Evolutionary conservation across 495 filamentous ascomycete species (phyloP), one percentile per base, ranked within the genome.

Genomic region (Aspergillus sparsus): DNA sequence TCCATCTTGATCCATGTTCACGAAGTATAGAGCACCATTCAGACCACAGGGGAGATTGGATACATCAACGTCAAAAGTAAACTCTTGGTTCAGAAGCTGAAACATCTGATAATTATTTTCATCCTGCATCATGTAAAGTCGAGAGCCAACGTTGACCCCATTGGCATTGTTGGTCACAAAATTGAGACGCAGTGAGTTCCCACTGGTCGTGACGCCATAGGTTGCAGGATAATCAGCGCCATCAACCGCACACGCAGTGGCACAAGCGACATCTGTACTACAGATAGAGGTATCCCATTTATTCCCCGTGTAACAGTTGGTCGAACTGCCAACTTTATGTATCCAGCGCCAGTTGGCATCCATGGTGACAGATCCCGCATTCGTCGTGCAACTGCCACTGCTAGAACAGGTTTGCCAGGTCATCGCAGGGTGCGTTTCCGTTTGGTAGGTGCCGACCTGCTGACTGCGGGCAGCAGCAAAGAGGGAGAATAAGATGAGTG

Each of bases 11-110:
- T 76, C 64, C 85, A 90, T 89, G 68, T 87, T 83, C 31, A 82
- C 80, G 35, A 89, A 76, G 69, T 88, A 89, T 11, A 90, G 74
- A 3, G 87, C 86, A 49, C 83, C 85, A 71, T 89, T 90, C 75
- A 87, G 79, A 4, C 87, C 87, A 65, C 87, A 90, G 3, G 77
- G 79, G 1, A 89, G 74, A 7, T 78, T 74, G 27, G 81, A 83
- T 4, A 82, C 75, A 66, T 90, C 85, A 16, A 89, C 82, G 55
- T 88, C 85, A 67, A 88, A 88, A 33, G 77, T 73, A 54, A 89
- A 69, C 59, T 89, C 87, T 57, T 81, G 70, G 61, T 82, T 82
- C 15, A 82, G 73, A 8, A 88, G 75, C 57, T 82, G 74, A 55
- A 88, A 66, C 74, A 83, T 77, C 53, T 85, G 77, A 72, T 89